Conservation (phyloP, 768 basidiomycete genomes). For the Tricholoma saponaceum region DNA sequence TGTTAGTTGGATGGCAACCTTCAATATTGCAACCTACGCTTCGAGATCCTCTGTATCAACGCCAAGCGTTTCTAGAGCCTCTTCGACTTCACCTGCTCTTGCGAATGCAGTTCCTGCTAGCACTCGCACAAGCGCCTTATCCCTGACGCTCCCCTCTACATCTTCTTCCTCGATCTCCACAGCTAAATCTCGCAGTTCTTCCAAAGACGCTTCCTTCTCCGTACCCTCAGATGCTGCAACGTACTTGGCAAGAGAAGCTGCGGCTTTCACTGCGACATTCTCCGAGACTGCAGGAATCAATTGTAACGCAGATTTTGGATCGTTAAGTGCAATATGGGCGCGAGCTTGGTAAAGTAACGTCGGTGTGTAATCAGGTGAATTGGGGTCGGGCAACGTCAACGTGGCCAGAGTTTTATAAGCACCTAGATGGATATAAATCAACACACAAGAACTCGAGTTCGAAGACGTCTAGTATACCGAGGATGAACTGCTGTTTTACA, state of each 20-base stretch:
- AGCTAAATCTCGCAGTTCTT: conserved; percentile 79
- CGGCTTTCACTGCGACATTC: conserved; percentile 66
- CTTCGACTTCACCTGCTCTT: conserved; percentile 81
- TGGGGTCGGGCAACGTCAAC: conserved; percentile 51
- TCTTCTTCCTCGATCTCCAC: conserved; percentile 86
- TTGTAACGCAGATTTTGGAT: conserved; percentile 51
- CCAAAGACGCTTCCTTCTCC: conserved; percentile 58
- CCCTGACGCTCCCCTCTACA: conserved; percentile 57
- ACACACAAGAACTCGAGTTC: not conserved
- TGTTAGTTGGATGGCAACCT: not conserved
- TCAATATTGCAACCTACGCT: conserved; percentile 57
- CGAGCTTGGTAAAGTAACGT: conserved; percentile 77
- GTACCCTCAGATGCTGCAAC: conserved; percentile 39
- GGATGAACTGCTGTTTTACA: conserved; percentile 71
- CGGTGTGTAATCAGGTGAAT: conserved; percentile 60
- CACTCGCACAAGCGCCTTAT: conserved; percentile 72
- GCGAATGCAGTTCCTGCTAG: conserved; percentile 87
- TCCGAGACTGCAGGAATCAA: conserved; percentile 56
- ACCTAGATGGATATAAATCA: conserved; percentile 32
- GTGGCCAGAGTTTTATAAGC: conserved; percentile 64
- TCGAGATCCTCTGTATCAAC: conserved; percentile 77
- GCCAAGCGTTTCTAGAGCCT: conserved; percentile 86
- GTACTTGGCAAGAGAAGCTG: conserved; percentile 70
- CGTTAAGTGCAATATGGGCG: conserved; percentile 66
- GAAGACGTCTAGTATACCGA: conserved; percentile 41